These are phyloP conservation scores for Aureobasidium sp. DNA, from an alignment of 2,329 filamentous ascomycete species.

Conservation along the genomic window DNA sequence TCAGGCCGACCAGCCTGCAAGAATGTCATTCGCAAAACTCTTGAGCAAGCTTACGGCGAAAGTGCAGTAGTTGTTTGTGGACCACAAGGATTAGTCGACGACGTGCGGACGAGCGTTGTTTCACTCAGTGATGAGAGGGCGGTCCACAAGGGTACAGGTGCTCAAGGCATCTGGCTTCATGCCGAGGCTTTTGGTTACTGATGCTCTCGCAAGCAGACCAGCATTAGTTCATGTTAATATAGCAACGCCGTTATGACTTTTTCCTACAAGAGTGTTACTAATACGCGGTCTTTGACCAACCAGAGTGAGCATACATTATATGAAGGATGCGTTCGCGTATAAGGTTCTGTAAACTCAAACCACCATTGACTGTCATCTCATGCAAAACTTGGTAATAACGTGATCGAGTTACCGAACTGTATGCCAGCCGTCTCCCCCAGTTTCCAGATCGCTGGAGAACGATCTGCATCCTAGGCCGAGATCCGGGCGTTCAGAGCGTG, in stretches of 20 bases:
- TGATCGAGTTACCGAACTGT: background rate
- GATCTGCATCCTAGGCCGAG: background rate
- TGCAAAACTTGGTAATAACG: background rate
- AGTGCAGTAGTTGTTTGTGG: constrained; percentile 58
- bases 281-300: background rate
- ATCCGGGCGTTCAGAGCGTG: constrained; percentile 3
- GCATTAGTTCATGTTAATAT: background rate
- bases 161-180: constrained; percentile 57
- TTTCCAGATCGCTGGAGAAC: background rate
- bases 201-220: background rate
- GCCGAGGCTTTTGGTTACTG: constrained; percentile 50
- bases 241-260: constrained; percentile 1
- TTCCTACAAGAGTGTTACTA: background rate
- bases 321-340: constrained; percentile 4
- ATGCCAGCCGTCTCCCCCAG: background rate
- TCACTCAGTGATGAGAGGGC: constrained; percentile 57
- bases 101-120: constrained; percentile 50
- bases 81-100: constrained; percentile 47
- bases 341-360: constrained; percentile 1
- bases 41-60: constrained; percentile 56
- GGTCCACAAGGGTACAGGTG: constrained; percentile 60
- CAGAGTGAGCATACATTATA: background rate
- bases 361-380: background rate
- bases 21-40: constrained; percentile 46
- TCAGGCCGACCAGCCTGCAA: constrained; percentile 48